Evolutionary conservation across 225 moss, liverwort and hornwort genomes (phyloP).

Genomic region (Sphagnum tenellum): DNA sequence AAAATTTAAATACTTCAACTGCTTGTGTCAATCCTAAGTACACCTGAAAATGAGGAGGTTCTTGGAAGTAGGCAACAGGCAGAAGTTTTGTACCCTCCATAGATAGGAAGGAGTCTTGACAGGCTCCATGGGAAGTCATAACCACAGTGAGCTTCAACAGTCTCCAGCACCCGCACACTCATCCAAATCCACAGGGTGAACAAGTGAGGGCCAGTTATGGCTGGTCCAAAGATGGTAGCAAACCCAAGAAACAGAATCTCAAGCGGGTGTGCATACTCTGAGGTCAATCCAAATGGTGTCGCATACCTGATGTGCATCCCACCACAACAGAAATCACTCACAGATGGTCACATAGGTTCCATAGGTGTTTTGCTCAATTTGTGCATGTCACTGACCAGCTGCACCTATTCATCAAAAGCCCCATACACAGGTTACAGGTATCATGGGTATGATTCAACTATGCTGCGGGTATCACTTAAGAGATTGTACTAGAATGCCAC

Average conservation of each 20-base stretch:
- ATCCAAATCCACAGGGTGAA: conserved; percentile 33
- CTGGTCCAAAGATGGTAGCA: conserved; percentile 32
- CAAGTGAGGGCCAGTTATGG: conserved; percentile 24
- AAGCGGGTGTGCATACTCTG: conserved; percentile 62
- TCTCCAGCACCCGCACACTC: conserved; percentile 29
- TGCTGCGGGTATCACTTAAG: too few relatives aligned
- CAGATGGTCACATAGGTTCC: too few relatives aligned
- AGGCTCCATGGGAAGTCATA: conserved; percentile 35
- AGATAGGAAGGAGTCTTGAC: conserved; percentile 24
- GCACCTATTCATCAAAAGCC: too few relatives aligned
- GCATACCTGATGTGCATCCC: conserved; percentile 33
- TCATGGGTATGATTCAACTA: too few relatives aligned
- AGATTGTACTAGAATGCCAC: too few relatives aligned
- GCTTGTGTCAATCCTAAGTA: background rate
- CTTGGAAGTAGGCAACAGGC: conserved; percentile 8
- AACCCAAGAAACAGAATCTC: conserved; percentile 45
- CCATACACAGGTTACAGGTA: too few relatives aligned
- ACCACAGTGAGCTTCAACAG: conserved; percentile 33
- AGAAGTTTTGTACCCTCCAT: conserved; percentile 30
- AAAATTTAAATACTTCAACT: background rate
- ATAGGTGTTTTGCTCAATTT: too few relatives aligned
- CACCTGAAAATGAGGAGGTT: background rate
- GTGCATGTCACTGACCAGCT: too few relatives aligned
- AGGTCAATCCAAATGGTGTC: conserved; percentile 62
- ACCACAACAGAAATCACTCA: too few relatives aligned